These are phyloP conservation scores for Taxillus chinensis DNA, from an alignment of 164 flowering plant genomes.

Conservation along the genomic window DNA sequence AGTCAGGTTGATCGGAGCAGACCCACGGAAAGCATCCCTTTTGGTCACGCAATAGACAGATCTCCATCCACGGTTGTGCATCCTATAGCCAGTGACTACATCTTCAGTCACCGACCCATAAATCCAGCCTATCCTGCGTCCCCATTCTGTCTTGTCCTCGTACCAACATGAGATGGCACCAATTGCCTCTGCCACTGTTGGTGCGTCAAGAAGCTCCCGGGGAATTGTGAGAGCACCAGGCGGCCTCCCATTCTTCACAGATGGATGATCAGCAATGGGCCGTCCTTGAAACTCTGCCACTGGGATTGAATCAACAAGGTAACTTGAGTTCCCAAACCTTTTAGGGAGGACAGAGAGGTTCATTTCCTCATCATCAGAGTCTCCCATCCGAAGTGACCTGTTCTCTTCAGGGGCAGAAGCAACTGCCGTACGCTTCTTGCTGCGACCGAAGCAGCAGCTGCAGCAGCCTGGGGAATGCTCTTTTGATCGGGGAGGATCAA, in stretches of 20 bases:
- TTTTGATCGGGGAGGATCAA: conserved; percentile 60
- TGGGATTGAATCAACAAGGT: conserved; percentile 65
- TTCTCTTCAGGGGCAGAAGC: conserved; percentile 14
- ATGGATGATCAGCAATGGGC: conserved; percentile 74
- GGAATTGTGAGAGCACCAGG: conserved; percentile 75
- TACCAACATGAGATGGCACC: conserved; percentile 72
- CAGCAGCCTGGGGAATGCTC: conserved; percentile 32
- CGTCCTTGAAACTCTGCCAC: conserved; percentile 83
- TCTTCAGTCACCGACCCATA: conserved; percentile 87
- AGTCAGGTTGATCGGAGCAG: conserved; percentile 82
- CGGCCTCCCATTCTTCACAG: conserved; percentile 57
- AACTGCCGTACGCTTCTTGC: conserved; percentile 17
- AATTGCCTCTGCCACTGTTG: conserved; percentile 63
- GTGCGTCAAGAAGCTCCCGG: conserved; percentile 64
- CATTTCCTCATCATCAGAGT: conserved; percentile 49
- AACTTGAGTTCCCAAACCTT: conserved; percentile 68
- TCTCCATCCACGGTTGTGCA: conserved; percentile 82
- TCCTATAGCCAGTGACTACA: conserved; percentile 73
- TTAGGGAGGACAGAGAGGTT: conserved; percentile 43
- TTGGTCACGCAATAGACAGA: conserved; percentile 78
- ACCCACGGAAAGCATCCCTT: conserved; percentile 74
- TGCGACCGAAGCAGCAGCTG: conserved; percentile 33
- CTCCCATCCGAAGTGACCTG: conserved; percentile 26
- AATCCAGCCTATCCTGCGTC: conserved; percentile 70
- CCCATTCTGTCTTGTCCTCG: conserved; percentile 89